Percentiles rank a stretch among this genome's conserved stretches.
These are phyloP conservation scores for Pseudocercospora vitis DNA, from an alignment of 2,329 filamentous ascomycete genomes.

Conservation along the genomic window DNA sequence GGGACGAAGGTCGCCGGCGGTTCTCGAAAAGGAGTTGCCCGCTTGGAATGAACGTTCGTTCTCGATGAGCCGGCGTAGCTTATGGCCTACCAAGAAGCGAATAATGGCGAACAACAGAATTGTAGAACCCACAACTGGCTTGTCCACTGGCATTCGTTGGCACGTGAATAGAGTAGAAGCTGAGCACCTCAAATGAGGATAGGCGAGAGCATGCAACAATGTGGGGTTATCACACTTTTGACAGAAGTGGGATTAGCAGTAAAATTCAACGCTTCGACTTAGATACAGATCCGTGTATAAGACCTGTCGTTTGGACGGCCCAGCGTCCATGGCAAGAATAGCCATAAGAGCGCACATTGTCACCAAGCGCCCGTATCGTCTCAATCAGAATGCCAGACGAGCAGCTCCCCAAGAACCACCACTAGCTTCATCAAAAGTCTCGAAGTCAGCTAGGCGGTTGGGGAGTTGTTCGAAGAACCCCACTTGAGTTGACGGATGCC, in stretches of 20 bases:
- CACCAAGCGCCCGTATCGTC: background rate
- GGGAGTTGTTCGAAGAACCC: background rate
- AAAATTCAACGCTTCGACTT: background rate
- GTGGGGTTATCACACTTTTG: too few species aligned
- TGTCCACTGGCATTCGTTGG: too few species aligned
- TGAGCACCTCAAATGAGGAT: too few species aligned
- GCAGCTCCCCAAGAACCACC: background rate
- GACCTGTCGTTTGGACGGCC: background rate
- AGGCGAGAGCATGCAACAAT: background rate
- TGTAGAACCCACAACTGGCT: too few species aligned
- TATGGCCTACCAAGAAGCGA: too few species aligned
- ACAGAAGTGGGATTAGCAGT: too few species aligned
- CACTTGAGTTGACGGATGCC: background rate
- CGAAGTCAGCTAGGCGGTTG: background rate
- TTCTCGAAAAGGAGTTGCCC: too few species aligned
- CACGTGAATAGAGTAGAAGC: too few species aligned
- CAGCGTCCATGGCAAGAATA: background rate
- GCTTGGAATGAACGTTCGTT: too few species aligned
- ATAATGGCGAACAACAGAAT: too few species aligned
- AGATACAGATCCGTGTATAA: background rate
- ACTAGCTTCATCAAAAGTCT: background rate
- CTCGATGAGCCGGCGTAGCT: too few species aligned
- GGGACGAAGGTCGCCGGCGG: too few species aligned
- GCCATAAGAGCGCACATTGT: background rate
- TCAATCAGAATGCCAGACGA: background rate